These are phyloP conservation scores for Cutaneotrichosporon curvatum DNA, from an alignment of 1,284 basidiomycete species.

Conservation along the genomic window DNA sequence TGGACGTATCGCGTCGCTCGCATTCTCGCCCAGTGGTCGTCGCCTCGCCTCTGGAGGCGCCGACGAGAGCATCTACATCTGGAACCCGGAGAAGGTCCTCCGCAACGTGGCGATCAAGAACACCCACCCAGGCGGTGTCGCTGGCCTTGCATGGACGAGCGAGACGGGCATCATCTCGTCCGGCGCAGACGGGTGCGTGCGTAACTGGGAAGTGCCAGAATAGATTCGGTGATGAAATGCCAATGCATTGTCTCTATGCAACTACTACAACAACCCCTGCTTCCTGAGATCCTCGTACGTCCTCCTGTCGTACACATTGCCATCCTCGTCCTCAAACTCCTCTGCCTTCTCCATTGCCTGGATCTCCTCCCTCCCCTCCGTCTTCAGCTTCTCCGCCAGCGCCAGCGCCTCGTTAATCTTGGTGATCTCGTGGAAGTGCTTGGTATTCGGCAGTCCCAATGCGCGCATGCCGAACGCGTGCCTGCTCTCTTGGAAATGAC, in stretches of 20 bases:
- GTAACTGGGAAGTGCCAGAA: conserved; percentile 53
- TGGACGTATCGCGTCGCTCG: conserved; percentile 69
- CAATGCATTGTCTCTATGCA: conserved; percentile 1
- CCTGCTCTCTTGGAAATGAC: conserved; percentile 66
- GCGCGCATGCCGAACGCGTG: conserved; percentile 99
- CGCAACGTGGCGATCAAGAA: conserved; percentile 79
- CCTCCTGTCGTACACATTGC: conserved; percentile 61
- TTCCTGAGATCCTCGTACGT: conserved; percentile 45
- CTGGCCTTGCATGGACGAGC: conserved; percentile 70
- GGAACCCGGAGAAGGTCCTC: conserved; percentile 68
- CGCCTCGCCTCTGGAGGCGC: conserved; percentile 80
- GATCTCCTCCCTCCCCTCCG: conserved; percentile 84
- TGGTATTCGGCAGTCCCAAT: conserved; percentile 91
- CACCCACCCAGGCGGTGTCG: conserved; percentile 72
- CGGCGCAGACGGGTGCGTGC: conserved; percentile 76
- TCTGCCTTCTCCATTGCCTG: conserved; percentile 89
- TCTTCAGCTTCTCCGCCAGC: conserved; percentile 88
- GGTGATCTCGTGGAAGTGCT: conserved; percentile 98
- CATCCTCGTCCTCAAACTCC: conserved; percentile 92
- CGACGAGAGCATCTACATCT: conserved; percentile 87
- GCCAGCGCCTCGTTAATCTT: conserved; percentile 92
- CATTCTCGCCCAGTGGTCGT: conserved; percentile 66
- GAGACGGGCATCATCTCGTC: conserved; percentile 59
- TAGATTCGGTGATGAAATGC: neutral
- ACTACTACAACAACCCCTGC: conserved; percentile 39